These are phyloP conservation scores for Phytophthora cajani DNA, from an alignment of 352 stramenopile genomes.

Conservation along the genomic window DNA sequence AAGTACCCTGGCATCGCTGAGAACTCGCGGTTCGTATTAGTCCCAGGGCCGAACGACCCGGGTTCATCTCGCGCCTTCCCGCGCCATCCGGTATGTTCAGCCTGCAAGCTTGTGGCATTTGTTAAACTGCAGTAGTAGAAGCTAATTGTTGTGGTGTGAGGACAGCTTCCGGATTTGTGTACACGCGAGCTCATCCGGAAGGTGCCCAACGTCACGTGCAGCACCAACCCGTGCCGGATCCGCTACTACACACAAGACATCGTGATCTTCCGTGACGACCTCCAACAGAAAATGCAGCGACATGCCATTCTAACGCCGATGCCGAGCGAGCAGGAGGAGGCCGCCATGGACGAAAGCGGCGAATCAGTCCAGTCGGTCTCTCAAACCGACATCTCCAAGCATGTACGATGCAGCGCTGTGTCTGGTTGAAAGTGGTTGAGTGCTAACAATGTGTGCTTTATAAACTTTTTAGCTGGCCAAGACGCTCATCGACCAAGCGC, in stretches of 20 bases:
- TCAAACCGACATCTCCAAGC: slow-evolving; percentile 82
- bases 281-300: slow-evolving; percentile 92
- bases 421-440: slow-evolving; percentile 2
- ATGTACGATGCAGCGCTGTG: slow-evolving; percentile 46
- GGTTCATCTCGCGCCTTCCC: slow-evolving; percentile 84
- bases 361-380: slow-evolving; percentile 32
- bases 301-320: slow-evolving; percentile 80
- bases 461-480: slow-evolving; percentile 67
- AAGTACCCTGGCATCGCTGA: slow-evolving; percentile 85
- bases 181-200: slow-evolving; percentile 72
- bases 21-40: slow-evolving; percentile 90
- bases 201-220: slow-evolving; percentile 83
- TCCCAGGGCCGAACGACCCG: slow-evolving; percentile 93
- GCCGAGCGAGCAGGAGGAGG: slow-evolving; percentile 46
- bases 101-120: neutral
- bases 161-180: slow-evolving; percentile 71
- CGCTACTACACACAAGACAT: slow-evolving; percentile 94
- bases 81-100: slow-evolving; percentile 64
- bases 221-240: slow-evolving; percentile 94
- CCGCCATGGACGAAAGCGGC: slow-evolving; percentile 25
- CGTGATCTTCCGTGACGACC: slow-evolving; percentile 92
- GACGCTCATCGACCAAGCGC: slow-evolving; percentile 93
- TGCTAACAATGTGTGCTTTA: neutral
- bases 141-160: slow-evolving; percentile 3
- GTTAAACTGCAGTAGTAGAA: neutral